phyloP scores from a whole-genome alignment of 2,329 filamentous ascomycete species.

The Cadophora luteo-olivacea region DNA sequence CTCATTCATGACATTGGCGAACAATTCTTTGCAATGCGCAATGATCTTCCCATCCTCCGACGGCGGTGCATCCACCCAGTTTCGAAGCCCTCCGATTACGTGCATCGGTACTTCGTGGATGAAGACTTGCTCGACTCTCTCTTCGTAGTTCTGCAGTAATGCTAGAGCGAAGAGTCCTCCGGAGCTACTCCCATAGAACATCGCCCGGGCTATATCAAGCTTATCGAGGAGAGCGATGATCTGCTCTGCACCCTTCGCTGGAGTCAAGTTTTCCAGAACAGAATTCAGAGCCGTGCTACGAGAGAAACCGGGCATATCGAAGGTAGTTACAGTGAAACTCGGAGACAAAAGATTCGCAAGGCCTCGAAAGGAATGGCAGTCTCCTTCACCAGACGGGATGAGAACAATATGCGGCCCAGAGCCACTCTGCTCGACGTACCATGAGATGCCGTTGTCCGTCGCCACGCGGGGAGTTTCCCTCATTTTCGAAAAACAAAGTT shows the following conservation, averaged over 20 bases:
- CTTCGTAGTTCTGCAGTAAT: conserved; percentile 20
- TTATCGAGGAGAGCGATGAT: conserved; percentile 30
- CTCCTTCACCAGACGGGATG: conserved; percentile 34
- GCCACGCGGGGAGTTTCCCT: conserved; percentile 19
- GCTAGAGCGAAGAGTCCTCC: conserved; percentile 26
- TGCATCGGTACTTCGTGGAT: conserved; percentile 28
- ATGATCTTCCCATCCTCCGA: conserved; percentile 22
- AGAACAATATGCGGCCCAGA: conserved; percentile 30
- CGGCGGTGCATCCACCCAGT: neutral
- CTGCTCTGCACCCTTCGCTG: conserved; percentile 25
- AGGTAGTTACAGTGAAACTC: conserved; percentile 31
- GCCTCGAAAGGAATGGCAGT: conserved; percentile 28
- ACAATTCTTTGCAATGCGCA: conserved; percentile 16
- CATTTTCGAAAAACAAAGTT: neutral
- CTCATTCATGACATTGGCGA: conserved; percentile 24
- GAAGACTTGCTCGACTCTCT: conserved; percentile 21
- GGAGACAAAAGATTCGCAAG: conserved; percentile 21
- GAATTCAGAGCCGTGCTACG: conserved; percentile 20
- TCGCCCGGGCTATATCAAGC: conserved; percentile 23
- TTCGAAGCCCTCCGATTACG: neutral
- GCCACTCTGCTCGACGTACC: conserved; percentile 28
- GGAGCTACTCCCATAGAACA: conserved; percentile 30
- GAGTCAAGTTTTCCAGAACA: conserved; percentile 17
- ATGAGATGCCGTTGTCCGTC: conserved; percentile 29
- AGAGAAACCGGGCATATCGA: conserved; percentile 35